A percentile compares a stretch with the other conserved stretches of the same genome.
Conservation (phyloP, 192 early-diverging fungal species). For the Geranomyces variabilis region DNA sequence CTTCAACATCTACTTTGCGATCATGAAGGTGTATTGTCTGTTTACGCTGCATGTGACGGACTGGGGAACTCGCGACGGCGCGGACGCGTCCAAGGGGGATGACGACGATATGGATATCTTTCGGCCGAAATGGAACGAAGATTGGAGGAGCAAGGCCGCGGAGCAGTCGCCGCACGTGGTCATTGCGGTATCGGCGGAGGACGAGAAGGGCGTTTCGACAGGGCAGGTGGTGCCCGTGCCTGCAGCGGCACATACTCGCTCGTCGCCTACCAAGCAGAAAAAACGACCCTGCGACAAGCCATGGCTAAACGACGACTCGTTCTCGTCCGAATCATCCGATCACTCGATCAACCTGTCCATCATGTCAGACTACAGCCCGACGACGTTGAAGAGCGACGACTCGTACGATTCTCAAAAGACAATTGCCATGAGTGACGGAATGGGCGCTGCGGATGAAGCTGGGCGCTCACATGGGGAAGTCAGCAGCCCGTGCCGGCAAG, state of each 20-base stretch:
- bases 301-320: too few relatives aligned
- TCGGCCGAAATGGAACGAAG: constrained; percentile 31
- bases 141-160: constrained; percentile 15
- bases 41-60: constrained; percentile 65
- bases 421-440: constrained; percentile 25
- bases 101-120: constrained; percentile 35
- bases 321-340: too few relatives aligned
- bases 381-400: background rate
- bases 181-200: too few relatives aligned
- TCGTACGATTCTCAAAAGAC: constrained; percentile 2
- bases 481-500: too few relatives aligned
- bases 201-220: too few relatives aligned
- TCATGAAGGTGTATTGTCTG: constrained; percentile 71
- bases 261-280: too few relatives aligned
- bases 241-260: too few relatives aligned
- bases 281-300: too few relatives aligned
- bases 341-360: constrained; percentile 11
- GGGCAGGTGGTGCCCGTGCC: too few relatives aligned
- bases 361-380: constrained; percentile 16
- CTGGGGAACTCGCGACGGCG: constrained; percentile 71
- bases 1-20: constrained; percentile 72
- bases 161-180: too few relatives aligned
- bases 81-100: constrained; percentile 31
- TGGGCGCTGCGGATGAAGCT: too few relatives aligned
- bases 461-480: too few relatives aligned